phyloP scores from a whole-genome alignment of 2,329 filamentous ascomycete species.

The Sclerotinia borealis region DNA sequence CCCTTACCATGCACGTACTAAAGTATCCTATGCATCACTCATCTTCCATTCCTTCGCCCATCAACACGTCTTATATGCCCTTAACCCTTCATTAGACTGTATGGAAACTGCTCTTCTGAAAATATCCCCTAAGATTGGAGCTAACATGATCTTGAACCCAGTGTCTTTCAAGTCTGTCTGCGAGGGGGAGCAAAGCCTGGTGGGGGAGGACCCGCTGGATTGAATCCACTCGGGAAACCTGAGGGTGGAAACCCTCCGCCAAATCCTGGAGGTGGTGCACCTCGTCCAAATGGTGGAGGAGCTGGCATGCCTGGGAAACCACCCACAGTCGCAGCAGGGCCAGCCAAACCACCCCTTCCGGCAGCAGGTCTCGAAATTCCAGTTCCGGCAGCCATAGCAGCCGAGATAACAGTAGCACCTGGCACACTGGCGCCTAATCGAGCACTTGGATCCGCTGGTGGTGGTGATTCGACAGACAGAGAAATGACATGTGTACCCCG shows the following conservation, averaged over 20 bases:
- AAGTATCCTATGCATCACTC: background rate
- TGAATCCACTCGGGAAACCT: slow-evolving; percentile 33
- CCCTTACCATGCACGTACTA: background rate
- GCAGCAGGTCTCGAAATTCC: slow-evolving; percentile 89
- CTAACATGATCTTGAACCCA: background rate
- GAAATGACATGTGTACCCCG: slow-evolving; percentile 93
- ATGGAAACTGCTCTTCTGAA: background rate
- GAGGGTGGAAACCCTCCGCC: slow-evolving; percentile 44
- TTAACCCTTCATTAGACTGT: background rate
- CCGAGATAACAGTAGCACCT: slow-evolving; percentile 47
- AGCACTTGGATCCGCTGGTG: slow-evolving; percentile 86
- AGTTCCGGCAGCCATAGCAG: slow-evolving; percentile 72
- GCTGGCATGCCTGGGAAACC: slow-evolving; percentile 54
- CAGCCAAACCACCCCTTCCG: slow-evolving; percentile 82
- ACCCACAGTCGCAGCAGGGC: slow-evolving; percentile 83
- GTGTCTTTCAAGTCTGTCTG: slow-evolving; percentile 25
- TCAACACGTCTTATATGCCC: background rate
- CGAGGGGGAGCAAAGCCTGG: slow-evolving; percentile 39
- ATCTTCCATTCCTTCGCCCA: slow-evolving; percentile 11
- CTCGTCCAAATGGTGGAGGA: slow-evolving; percentile 44
- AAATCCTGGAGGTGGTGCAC: slow-evolving; percentile 40
- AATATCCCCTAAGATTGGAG: background rate
- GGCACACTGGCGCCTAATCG: slow-evolving; percentile 74
- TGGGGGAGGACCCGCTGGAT: slow-evolving; percentile 49
- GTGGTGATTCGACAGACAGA: slow-evolving; percentile 89